phyloP scores from a whole-genome alignment of 257 asterid genomes.

The Nyctanthes arbortristis region DNA sequence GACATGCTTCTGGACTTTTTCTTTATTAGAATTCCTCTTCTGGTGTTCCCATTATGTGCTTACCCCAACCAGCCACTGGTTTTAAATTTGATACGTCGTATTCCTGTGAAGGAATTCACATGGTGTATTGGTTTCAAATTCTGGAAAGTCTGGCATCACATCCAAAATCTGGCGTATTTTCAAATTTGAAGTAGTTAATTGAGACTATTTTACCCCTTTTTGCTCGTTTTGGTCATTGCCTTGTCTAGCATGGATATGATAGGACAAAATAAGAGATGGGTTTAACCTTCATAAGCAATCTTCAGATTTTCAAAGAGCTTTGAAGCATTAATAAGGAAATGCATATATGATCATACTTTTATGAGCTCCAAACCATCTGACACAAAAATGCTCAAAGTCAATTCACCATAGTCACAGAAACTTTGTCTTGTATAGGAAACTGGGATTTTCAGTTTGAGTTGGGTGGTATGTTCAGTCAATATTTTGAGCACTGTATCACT shows the following conservation, averaged over 20 bases:
- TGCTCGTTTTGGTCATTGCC: background rate
- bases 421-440: background rate
- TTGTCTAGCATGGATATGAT: background rate
- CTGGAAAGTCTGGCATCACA: background rate
- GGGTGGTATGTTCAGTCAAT: background rate
- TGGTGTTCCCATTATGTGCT: background rate
- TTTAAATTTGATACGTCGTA: background rate
- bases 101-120: background rate
- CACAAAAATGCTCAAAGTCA: too few species aligned
- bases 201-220: background rate
- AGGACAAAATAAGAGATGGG: background rate
- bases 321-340: too few species aligned
- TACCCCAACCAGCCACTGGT: background rate
- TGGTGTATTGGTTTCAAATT: background rate
- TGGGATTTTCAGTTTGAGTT: background rate
- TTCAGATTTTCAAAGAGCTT: background rate
- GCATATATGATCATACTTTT: too few species aligned
- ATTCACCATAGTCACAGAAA: too few species aligned
- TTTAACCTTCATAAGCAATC: background rate
- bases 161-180: background rate
- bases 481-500: background rate
- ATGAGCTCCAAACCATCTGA: too few species aligned
- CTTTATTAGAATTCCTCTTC: background rate
- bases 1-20: background rate
- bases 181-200: background rate